Evolutionary conservation across 495 filamentous ascomycete genomes (phyloP), one percentile per base, ranked within the genome.

Genomic region (Penicillium tannophilum): DNA sequence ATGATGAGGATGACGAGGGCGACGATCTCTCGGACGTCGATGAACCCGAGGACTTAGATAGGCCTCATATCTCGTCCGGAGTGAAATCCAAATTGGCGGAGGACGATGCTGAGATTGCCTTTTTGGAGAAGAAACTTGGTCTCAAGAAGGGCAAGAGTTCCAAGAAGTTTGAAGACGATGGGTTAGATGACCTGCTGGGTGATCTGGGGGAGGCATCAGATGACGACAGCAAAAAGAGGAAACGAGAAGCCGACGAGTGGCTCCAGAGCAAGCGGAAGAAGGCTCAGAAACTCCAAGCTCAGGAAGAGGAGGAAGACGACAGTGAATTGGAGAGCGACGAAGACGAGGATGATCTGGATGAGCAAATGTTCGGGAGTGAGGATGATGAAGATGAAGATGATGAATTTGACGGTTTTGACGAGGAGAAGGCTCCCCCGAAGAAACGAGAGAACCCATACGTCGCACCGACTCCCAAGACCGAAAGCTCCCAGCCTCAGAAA

Each of bases 31-130:
- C 58, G 6, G 63, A 60, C 6, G 46, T 65, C 11, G 52, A 63
- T 12, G 54, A 74, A 44, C 16, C 31, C 10, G 36, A 74, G 9
- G 48, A 59, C 6, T 49, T 67, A 46, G 28, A 44, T 12, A 26
- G 20, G 14, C 24, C 50, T 4, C 54, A 49, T 49, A 51, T 88
- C 11, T 83, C 90, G 7, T 84, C 79, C 54, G 76, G 76, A 0
- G 77, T 89, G 1, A 86, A 84, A 68, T 81, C 86, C 6, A 87
- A 83, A 59, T 74, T 98, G 0, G 76, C 70, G 5, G 60, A 79
- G 56, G 94, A 98, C 55, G 91, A 97, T 63, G 86, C 84, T 3
- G 90, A 97, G 60, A 97, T 98, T 65, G 87, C 89, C 16, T 90
- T 86, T 9, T 72, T 97, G 56, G 95, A 98, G 74, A 91, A 87